Evolutionary conservation across 768 basidiomycete genomes (phyloP).

Genomic region (Favolaschia claudopus): DNA sequence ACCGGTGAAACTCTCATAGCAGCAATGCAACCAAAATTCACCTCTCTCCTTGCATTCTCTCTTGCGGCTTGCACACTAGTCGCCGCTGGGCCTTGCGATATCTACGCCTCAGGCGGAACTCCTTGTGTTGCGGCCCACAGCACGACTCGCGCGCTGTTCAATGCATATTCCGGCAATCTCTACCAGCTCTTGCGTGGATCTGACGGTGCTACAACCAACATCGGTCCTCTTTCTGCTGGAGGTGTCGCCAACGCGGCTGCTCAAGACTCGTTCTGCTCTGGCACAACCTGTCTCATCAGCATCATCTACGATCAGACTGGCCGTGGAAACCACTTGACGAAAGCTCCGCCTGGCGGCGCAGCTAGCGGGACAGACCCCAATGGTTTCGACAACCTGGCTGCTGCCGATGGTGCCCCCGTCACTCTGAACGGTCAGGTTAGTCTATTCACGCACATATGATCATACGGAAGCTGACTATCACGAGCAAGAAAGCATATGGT

Average conservation of each 20-base stretch:
- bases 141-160: conserved; percentile 8
- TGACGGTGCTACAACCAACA: conserved; percentile 17
- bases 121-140: conserved; percentile 14
- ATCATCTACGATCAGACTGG: conserved; percentile 11
- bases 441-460: background rate
- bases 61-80: conserved; percentile 4
- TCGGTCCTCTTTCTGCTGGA: conserved; percentile 17
- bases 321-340: conserved; percentile 1
- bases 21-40: conserved; percentile 8
- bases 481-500: conserved; percentile 13
- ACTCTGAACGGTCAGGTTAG: conserved; percentile 1
- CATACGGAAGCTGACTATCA: background rate
- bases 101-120: conserved; percentile 21
- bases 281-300: conserved; percentile 14
- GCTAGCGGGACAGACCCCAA: conserved; percentile 9
- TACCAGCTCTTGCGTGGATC: conserved; percentile 23
- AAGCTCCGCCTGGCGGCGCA: conserved; percentile 13
- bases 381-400: conserved; percentile 16
- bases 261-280: conserved; percentile 18
- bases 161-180: conserved; percentile 13
- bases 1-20: conserved; percentile 1
- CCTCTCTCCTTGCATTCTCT: background rate
- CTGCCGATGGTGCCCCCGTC: conserved; percentile 10
- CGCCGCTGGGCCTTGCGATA: conserved; percentile 14
- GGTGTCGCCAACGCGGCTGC: conserved; percentile 24